Evolutionary conservation across 1,139 yeast genomes (phyloP).

Genomic region (Diutina rugosa): DNA sequence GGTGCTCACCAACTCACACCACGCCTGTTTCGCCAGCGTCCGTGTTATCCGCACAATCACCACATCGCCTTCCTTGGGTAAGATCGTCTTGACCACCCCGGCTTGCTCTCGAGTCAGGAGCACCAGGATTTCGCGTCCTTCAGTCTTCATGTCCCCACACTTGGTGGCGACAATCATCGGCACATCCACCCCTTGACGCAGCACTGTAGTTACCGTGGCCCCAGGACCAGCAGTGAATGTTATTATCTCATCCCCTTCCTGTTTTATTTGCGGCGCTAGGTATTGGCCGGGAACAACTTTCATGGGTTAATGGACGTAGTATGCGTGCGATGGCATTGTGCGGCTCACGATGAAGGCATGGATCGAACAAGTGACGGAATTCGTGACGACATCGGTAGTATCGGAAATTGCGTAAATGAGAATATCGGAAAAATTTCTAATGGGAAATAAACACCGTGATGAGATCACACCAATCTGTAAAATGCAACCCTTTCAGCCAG

Average conservation of each 20-base stretch:
- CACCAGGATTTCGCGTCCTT: constrained; percentile 5
- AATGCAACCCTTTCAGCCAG: too few relatives aligned
- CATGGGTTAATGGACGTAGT: background rate
- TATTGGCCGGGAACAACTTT: constrained; percentile 61
- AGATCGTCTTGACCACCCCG: constrained; percentile 23
- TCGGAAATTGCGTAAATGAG: background rate
- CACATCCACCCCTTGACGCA: constrained; percentile 12
- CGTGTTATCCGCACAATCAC: constrained; percentile 70
- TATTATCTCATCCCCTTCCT: constrained; percentile 9
- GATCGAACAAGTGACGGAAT: background rate
- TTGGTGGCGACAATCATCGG: constrained; percentile 12
- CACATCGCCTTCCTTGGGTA: constrained; percentile 78
- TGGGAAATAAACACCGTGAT: too few relatives aligned
- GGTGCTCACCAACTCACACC: constrained; percentile 71
- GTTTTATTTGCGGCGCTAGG: constrained; percentile 22
- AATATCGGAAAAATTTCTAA: too few relatives aligned
- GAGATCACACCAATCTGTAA: too few relatives aligned
- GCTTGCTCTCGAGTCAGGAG: background rate
- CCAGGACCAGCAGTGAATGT: constrained; percentile 26
- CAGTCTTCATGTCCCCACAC: constrained; percentile 5
- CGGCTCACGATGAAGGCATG: background rate
- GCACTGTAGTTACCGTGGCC: constrained; percentile 20
- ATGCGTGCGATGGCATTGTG: background rate
- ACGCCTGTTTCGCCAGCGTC: constrained; percentile 58
- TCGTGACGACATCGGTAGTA: background rate